Conservation (phyloP, 306 rosid genomes). For the Pterocarpus macrocarpus region DNA sequence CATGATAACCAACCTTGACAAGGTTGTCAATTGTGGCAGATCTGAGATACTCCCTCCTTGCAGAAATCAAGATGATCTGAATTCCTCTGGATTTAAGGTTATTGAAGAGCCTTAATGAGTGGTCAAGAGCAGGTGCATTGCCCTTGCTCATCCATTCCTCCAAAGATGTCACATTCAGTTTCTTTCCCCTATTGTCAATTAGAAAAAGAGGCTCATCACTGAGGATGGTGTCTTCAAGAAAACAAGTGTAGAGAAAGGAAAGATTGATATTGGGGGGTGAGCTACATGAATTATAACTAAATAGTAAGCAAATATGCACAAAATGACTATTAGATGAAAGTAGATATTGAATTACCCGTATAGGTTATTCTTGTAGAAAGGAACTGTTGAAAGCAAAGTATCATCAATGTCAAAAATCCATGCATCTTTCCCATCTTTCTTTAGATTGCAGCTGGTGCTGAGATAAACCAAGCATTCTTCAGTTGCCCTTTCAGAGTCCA, state of each 20-base stretch:
- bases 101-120: constrained; percentile 14
- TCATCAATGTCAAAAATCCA: constrained; percentile 51
- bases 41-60: constrained; percentile 26
- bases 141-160: constrained; percentile 14
- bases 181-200: constrained; percentile 17
- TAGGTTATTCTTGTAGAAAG: constrained; percentile 42
- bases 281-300: neutral
- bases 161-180: neutral
- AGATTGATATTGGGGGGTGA: neutral
- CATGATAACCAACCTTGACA: constrained; percentile 23
- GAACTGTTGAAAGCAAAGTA: constrained; percentile 41
- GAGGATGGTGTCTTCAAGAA: constrained; percentile 5
- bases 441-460: constrained; percentile 47
- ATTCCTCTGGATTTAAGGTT: constrained; percentile 19
- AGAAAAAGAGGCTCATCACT: neutral
- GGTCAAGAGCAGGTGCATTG: constrained; percentile 10
- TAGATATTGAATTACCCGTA: constrained; percentile 29
- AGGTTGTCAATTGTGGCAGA: constrained; percentile 23
- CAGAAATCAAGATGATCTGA: constrained; percentile 20
- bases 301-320: neutral
- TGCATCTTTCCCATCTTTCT: constrained; percentile 49
- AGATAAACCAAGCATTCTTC: constrained; percentile 46
- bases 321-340: constrained; percentile 1
- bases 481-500: constrained; percentile 47
- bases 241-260: neutral